These are phyloP conservation scores for Excoecaria cochinchinensis DNA, from an alignment of 345 rosid species.

Conservation along the genomic window DNA sequence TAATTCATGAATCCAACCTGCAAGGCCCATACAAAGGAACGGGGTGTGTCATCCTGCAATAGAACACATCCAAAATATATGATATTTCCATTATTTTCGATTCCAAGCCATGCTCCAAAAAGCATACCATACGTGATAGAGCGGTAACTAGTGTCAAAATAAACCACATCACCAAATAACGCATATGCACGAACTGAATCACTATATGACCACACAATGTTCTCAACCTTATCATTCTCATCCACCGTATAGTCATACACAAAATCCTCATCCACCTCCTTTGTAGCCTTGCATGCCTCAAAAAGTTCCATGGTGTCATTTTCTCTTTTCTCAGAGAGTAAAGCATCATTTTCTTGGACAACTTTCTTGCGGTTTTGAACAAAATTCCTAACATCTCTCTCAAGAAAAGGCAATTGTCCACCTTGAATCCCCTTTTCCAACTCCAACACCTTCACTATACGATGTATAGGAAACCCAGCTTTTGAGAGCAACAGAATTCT, in stretches of 20 bases:
- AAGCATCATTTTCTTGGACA: conserved; percentile 83
- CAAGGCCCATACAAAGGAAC: conserved; percentile 80
- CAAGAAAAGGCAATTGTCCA: conserved; percentile 84
- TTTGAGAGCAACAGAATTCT: conserved; percentile 80
- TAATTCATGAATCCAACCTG: conserved; percentile 58
- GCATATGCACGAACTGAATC: conserved; percentile 57
- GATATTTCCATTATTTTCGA: conserved; percentile 63
- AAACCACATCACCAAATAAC: conserved; percentile 71
- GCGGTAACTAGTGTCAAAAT: conserved; percentile 68
- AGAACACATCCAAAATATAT: conserved; percentile 73
- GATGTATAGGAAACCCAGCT: conserved; percentile 91
- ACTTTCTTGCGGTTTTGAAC: conserved; percentile 79
- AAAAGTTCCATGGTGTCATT: conserved; percentile 67
- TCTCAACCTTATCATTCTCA: conserved; percentile 69
- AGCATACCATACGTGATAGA: conserved; percentile 80
- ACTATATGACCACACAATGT: conserved; percentile 82
- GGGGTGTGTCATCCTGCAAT: conserved; percentile 72
- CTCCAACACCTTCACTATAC: conserved; percentile 83
- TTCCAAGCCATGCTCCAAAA: conserved; percentile 80
- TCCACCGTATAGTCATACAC: conserved; percentile 61
- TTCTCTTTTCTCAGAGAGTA: conserved; percentile 70
- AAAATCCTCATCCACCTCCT: conserved; percentile 64
- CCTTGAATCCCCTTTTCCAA: conserved; percentile 81
- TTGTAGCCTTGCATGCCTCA: conserved; percentile 64
- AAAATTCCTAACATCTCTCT: conserved; percentile 92